Evolutionary conservation across 1,284 basidiomycete genomes (phyloP).

Genomic region (Pholiota adiposa): DNA sequence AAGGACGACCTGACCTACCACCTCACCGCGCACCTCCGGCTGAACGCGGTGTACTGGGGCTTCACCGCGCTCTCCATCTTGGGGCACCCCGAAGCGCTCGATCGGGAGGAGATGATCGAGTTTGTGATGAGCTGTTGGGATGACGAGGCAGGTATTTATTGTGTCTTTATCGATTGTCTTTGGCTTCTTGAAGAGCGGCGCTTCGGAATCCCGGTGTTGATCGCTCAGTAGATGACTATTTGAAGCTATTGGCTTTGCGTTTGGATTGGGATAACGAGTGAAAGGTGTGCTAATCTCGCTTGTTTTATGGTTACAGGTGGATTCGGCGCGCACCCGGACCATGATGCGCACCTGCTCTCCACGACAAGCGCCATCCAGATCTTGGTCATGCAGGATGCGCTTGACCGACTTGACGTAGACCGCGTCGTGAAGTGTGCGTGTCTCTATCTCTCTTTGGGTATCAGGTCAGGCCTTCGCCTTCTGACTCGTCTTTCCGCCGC

Average conservation of each 20-base stretch:
- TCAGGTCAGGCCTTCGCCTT: too few relatives aligned
- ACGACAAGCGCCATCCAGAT: slow-evolving; percentile 95
- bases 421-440: slow-evolving; percentile 78
- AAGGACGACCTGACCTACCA: slow-evolving; percentile 92
- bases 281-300: not conserved
- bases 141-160: slow-evolving; percentile 75
- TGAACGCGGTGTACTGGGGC: slow-evolving; percentile 99
- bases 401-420: slow-evolving; percentile 71
- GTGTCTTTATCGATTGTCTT: too few relatives aligned
- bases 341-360: slow-evolving; percentile 89
- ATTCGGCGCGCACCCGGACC: slow-evolving; percentile 91
- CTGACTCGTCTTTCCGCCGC: not conserved
- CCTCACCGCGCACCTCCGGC: slow-evolving; percentile 89
- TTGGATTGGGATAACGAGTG: not conserved
- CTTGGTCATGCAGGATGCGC: slow-evolving; percentile 82
- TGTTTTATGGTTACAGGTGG: slow-evolving; percentile 61
- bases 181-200: too few relatives aligned
- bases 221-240: slow-evolving; percentile 9
- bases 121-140: slow-evolving; percentile 97
- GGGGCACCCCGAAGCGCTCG: slow-evolving; percentile 76
- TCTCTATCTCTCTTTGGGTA: slow-evolving; percentile 5
- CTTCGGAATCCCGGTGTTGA: too few relatives aligned
- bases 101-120: slow-evolving; percentile 82
- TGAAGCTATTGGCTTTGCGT: not conserved
- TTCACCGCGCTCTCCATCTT: slow-evolving; percentile 87